Percentiles rank a stretch among this genome's conserved stretches.
Evolutionary conservation across 2,329 filamentous ascomycete genomes (phyloP).

Genomic region (Fusarium guadeloupense): DNA sequence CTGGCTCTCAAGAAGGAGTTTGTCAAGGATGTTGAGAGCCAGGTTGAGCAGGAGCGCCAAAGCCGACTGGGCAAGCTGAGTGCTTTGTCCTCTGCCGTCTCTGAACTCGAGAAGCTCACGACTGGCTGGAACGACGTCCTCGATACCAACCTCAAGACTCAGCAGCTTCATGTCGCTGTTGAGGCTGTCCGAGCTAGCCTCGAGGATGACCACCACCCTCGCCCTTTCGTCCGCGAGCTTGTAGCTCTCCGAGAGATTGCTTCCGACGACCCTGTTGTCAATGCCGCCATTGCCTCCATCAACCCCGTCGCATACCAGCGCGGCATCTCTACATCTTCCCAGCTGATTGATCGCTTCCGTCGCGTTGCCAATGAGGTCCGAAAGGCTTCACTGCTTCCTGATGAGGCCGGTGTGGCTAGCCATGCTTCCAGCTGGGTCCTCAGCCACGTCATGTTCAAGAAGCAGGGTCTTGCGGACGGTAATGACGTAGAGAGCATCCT

Average conservation of each 20-base stretch:
- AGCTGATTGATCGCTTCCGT: slow-evolving; percentile 95
- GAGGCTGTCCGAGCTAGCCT: slow-evolving; percentile 90
- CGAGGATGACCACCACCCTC: slow-evolving; percentile 74
- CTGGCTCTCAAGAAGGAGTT: slow-evolving; percentile 89
- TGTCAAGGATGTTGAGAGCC: slow-evolving; percentile 76
- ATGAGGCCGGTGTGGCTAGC: slow-evolving; percentile 92
- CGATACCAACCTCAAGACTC: slow-evolving; percentile 89
- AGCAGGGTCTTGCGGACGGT: slow-evolving; percentile 83
- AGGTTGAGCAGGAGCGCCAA: slow-evolving; percentile 88
- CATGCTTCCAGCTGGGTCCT: slow-evolving; percentile 90
- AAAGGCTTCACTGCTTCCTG: slow-evolving; percentile 91
- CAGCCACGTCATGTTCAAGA: slow-evolving; percentile 96
- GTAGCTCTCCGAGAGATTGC: slow-evolving; percentile 95
- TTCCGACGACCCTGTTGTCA: slow-evolving; percentile 82
- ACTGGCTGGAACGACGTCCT: slow-evolving; percentile 90
- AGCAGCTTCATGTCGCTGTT: slow-evolving; percentile 94
- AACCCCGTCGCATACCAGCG: slow-evolving; percentile 93
- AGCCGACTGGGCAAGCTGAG: slow-evolving; percentile 86
- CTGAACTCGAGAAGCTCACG: slow-evolving; percentile 87
- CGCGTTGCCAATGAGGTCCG: slow-evolving; percentile 91
- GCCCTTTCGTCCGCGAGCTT: slow-evolving; percentile 90
- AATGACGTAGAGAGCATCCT: slow-evolving; percentile 95
- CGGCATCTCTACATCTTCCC: slow-evolving; percentile 82
- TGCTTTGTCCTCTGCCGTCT: slow-evolving; percentile 79
- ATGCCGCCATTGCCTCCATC: slow-evolving; percentile 95